Evolutionary conservation across 2,329 filamentous ascomycete genomes (phyloP).

Genomic region (Bipolaris zeicola): DNA sequence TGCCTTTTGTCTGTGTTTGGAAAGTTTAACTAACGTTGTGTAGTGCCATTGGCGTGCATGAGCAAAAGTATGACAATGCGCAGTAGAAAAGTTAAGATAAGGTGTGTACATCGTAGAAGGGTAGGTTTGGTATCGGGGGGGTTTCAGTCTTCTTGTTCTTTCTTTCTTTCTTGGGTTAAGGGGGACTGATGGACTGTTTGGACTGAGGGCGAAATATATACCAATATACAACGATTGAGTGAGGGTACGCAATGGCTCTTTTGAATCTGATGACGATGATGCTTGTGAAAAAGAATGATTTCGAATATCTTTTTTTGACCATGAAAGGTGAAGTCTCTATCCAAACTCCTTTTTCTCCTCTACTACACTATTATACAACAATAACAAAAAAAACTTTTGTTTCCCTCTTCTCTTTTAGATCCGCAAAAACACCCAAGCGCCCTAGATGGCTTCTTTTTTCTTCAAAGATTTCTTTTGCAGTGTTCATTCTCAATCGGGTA

Average conservation of each 20-base stretch:
- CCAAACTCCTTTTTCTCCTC: too few species aligned
- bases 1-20: not conserved
- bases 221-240: not conserved
- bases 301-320: not conserved
- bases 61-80: constrained; percentile 41
- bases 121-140: too few species aligned
- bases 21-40: constrained; percentile 15
- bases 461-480: not conserved
- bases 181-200: constrained; percentile 3
- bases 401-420: too few species aligned
- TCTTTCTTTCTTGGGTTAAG: not conserved
- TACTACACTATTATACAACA: too few species aligned
- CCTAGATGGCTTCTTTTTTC: too few species aligned
- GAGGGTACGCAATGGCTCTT: not conserved
- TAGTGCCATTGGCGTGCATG: constrained; percentile 44
- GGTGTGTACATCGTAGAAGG: not conserved
- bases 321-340: not conserved
- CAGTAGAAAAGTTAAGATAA: constrained; percentile 15
- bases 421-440: too few species aligned
- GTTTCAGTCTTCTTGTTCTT: constrained; percentile 2
- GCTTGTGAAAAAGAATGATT: not conserved
- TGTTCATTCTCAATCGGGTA: constrained; percentile 5
- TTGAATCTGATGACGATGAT: not conserved
- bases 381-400: too few species aligned
- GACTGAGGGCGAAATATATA: constrained; percentile 1